Base-by-base conservation (phyloP, 2,329 filamentous ascomycete species). In the Cladosporium sp. region DNA sequence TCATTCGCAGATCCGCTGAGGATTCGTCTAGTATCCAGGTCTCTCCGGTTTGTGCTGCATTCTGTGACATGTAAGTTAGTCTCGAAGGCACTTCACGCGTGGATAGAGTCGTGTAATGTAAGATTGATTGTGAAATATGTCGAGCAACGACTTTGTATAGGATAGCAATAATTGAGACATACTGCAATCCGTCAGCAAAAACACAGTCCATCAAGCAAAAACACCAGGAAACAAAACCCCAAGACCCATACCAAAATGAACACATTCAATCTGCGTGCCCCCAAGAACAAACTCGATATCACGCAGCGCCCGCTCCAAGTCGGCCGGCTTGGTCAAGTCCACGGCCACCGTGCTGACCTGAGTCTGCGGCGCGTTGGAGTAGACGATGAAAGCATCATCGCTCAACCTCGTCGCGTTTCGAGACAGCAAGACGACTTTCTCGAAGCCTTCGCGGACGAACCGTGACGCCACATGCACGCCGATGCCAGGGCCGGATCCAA, bases 321-420 rank as follows among this genome's bases (percentile, higher is more conserved):
- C 64, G 0, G 55, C 51, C 1, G 66, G 58, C 40, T 76, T 64
- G 17, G 68, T 62, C 12, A 78, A 64, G 54, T 79, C 74, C 9
- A 72, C 62, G 4, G 60, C 56, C 44, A 74, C 66, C 0, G 66
- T 73, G 43, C 67, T 63, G 50, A 78, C 66, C 12, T 65, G 53
- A 1, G 51, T 51, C 1, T 20, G 43, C 43, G 22, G 61, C 24
- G 27, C 43, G 13, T 47, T 51, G 22, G 41, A 51, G 13, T 45
- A 53, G 13, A 57, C 58, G 49, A 53, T 56, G 39, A 56, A 54
- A 3, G 54, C 56, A 30, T 64, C 61, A 49, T 57, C 54, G 43
- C 55, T 43, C 29, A 63, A 48, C 12, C 61, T 56, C 24, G 52
- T 48, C 13, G 51, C 50, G 20, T 61, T 56, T 1, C 61, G 44